These are phyloP conservation scores for Tricholoma saponaceum DNA, from an alignment of 768 basidiomycete genomes.

Conservation along the genomic window DNA sequence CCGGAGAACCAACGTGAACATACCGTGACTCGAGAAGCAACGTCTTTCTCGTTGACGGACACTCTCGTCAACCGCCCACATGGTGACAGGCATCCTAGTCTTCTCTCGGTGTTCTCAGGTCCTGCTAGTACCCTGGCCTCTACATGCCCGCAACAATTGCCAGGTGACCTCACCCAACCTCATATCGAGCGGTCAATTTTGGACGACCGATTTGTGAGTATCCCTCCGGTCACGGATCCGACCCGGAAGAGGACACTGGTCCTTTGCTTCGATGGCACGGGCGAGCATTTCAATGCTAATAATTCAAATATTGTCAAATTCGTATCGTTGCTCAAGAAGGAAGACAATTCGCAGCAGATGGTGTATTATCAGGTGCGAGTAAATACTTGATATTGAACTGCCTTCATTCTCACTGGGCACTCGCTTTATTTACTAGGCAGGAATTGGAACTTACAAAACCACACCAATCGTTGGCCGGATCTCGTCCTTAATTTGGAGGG, in stretches of 20 bases:
- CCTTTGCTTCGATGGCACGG: slow-evolving; percentile 56
- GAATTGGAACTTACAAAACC: slow-evolving; percentile 48
- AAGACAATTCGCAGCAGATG: slow-evolving; percentile 47
- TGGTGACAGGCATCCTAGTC: not conserved
- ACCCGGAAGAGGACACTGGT: slow-evolving; percentile 39
- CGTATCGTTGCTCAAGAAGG: slow-evolving; percentile 48
- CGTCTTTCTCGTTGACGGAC: slow-evolving; percentile 7
- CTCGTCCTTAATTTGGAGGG: slow-evolving; percentile 34
- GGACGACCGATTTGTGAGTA: slow-evolving; percentile 9
- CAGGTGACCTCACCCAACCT: not conserved
- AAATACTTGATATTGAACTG: not conserved
- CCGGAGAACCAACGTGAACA: not conserved
- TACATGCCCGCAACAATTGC: too few relatives aligned
- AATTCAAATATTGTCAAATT: slow-evolving; percentile 55
- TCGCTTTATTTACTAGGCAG: slow-evolving; percentile 28
- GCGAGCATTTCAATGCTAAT: slow-evolving; percentile 45
- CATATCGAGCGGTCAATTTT: slow-evolving; percentile 12
- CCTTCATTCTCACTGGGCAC: not conserved
- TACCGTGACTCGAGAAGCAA: not conserved
- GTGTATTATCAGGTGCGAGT: slow-evolving; percentile 49
- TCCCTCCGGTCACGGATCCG: slow-evolving; percentile 32
- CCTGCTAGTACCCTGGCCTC: not conserved
- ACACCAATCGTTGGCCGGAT: slow-evolving; percentile 32
- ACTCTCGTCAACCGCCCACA: slow-evolving; percentile 1
- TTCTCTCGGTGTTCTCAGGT: slow-evolving; percentile 1